A percentile compares a stretch with the other conserved stretches of the same genome.
Evolutionary conservation across 2,329 filamentous ascomycete species (phyloP).

Genomic region (Curvularia sp.): DNA sequence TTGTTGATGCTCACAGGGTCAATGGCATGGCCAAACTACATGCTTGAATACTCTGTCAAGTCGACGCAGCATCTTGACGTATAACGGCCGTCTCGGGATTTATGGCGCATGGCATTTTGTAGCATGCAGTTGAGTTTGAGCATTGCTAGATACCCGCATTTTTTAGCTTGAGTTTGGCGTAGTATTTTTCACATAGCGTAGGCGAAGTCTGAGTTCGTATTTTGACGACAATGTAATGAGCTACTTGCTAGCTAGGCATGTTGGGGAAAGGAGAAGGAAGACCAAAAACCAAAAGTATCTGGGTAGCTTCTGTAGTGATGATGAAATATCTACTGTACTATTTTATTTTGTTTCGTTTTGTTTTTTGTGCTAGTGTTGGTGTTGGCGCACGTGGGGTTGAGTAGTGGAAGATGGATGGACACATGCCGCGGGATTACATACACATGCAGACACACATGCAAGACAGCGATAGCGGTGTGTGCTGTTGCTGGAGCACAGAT

Average conservation of each 20-base stretch:
- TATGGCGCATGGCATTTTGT: slow-evolving; percentile 24
- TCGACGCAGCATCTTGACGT: slow-evolving; percentile 13
- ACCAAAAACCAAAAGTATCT: background rate
- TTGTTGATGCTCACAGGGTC: slow-evolving; percentile 30
- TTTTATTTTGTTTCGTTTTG: background rate
- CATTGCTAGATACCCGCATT: slow-evolving; percentile 53
- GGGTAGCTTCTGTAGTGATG: background rate
- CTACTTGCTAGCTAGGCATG: slow-evolving; percentile 1
- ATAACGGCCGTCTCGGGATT: slow-evolving; percentile 25
- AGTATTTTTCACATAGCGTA: slow-evolving; percentile 16
- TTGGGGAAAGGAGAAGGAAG: background rate
- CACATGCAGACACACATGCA: slow-evolving; percentile 10
- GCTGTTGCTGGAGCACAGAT: slow-evolving; percentile 21
- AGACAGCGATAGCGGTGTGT: slow-evolving; percentile 34
- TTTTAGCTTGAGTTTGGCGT: slow-evolving; percentile 30
- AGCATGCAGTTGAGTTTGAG: slow-evolving; percentile 37
- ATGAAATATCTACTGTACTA: background rate
- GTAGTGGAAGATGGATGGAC: slow-evolving; percentile 4
- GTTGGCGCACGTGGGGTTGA: slow-evolving; percentile 26
- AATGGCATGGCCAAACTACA: slow-evolving; percentile 42
- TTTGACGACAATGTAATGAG: slow-evolving; percentile 12
- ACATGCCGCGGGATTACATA: slow-evolving; percentile 16
- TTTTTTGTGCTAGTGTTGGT: background rate
- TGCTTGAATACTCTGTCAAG: slow-evolving; percentile 28
- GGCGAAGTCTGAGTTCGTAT: slow-evolving; percentile 7